phyloP scores from a whole-genome alignment of 164 flowering plant genomes.

The Vitis riparia region DNA sequence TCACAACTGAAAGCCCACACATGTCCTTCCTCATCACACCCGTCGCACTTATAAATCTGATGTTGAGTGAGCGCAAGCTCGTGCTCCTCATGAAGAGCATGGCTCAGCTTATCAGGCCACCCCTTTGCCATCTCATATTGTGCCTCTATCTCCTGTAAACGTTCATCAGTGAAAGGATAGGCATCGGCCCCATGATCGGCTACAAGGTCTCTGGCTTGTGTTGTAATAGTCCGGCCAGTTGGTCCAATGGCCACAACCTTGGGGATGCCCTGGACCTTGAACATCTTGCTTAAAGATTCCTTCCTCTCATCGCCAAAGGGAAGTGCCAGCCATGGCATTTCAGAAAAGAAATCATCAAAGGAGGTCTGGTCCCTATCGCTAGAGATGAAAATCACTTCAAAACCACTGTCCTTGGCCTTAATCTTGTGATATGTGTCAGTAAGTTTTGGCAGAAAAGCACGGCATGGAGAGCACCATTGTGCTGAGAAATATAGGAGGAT shows the following conservation, averaged over 20 bases:
- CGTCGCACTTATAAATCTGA: conserved; percentile 37
- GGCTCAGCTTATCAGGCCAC: conserved; percentile 70
- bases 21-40: conserved; percentile 45
- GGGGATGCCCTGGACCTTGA: conserved; percentile 64
- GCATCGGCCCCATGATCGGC: conserved; percentile 58
- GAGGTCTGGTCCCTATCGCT: conserved; percentile 53
- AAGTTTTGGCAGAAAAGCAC: conserved; percentile 58
- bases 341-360: conserved; percentile 52
- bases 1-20: conserved; percentile 56
- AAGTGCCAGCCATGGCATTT: conserved; percentile 82
- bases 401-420: conserved; percentile 47
- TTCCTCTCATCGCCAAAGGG: conserved; percentile 62
- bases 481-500: conserved; percentile 71
- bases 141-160: conserved; percentile 44
- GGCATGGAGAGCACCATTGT: conserved; percentile 76
- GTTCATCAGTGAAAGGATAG: conserved; percentile 71
- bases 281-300: conserved; percentile 33
- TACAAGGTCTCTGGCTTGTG: conserved; percentile 45
- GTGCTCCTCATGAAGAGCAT: conserved; percentile 50
- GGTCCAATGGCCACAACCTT: conserved; percentile 59
- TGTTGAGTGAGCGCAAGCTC: conserved; percentile 48
- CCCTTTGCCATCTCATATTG: conserved; percentile 49
- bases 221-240: conserved; percentile 51
- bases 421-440: conserved; percentile 57
- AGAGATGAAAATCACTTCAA: conserved; percentile 70